Base-by-base conservation (phyloP, 495 filamentous ascomycete species). In the Penicillium cataractarum region DNA sequence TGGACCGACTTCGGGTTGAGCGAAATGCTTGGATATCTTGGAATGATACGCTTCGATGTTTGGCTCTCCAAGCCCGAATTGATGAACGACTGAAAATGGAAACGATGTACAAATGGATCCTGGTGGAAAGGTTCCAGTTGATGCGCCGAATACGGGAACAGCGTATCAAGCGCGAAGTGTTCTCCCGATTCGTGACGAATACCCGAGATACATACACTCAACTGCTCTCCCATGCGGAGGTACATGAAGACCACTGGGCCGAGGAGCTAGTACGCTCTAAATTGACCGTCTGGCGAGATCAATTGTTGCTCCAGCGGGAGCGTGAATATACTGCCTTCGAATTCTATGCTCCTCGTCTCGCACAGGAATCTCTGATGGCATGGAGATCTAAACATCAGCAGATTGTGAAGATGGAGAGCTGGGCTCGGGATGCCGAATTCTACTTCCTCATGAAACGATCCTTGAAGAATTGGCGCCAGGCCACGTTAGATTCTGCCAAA, bases 41-140 rank as follows among this genome's bases (percentile, higher is more conserved):
- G 89, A 90, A 89, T 58, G 86, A 90, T 73, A 80, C 75, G 17
- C 77, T 89, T 33, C 85, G 87, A 13, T 84, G 80, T 57, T 74
- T 82, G 61, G 81, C 80, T 3, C 73, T 90, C 6, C 75, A 69
- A 35, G 74, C 74, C 17, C 81, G 77, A 24, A 84, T 88, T 50
- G 81, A 88, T 59, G 86, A 89, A 63, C 82, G 87, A 2, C 58
- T 86, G 51, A 76, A 84, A 52, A 73, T 86, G 55, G 81, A 88
- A 65, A 71, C 80, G 2, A 80, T 90, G 63, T 89, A 89, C 66
- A 86, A 80, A 71, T 89, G 87, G 87, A 79, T 88, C 27, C 64
- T 89, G 5, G 79, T 82, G 24, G 82, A 87, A 53, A 74, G 87
- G 57, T 81, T 68, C 29, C 70, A 77, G 24, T 76, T 89, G 15